Base-by-base conservation (phyloP, 306 rosid genomes). In the Trifolium subterraneum region DNA sequence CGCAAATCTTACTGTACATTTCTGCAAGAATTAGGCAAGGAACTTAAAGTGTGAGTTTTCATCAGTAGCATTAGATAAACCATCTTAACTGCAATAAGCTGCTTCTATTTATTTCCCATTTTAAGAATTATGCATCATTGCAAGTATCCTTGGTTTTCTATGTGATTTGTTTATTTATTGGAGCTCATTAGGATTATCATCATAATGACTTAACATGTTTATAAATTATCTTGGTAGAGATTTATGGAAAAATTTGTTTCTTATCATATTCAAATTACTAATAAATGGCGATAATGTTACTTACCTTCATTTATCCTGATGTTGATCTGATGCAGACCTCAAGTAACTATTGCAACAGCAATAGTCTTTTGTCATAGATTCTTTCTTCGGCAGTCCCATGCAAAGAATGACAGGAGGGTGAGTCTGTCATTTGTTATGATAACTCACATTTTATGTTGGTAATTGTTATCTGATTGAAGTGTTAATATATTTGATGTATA, bases 301-400 rank as follows among this genome's bases (percentile, higher is more conserved):
- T 70, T 20, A 10, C 14, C 64, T 70, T 70, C 72, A 61, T 61
- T 33, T 61, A 60, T 52, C 68, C 39, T 69, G 35, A 18, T 68
- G 66, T 45, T 68, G 64, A 25, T 69, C 25, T 22, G 25, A 22
- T 81, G 90, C 94, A 93, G 98, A 56, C 98, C 97, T 79, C 98
- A 93, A 81, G 92, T 93, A 70, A 93, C 98, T 67, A 93, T 93
- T 70, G 98, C 98, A 22, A 87, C 98, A 19, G 96, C 98, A 44
- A 93, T 93, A 81, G 87, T 91, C 19, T 89, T 93, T 84, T 93
- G 97, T 76, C 98, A 93, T 66, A 87, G 98, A 67, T 89, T 93
- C 85, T 93, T 93, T 77, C 97, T 89, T 82, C 90, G 96, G 39
- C 98, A 93, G 81, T 93, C 98, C 81, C 98, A 88, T 79, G 96